Base-by-base conservation (phyloP, 129 eudicot genomes). In the Artemisia annua region DNA sequence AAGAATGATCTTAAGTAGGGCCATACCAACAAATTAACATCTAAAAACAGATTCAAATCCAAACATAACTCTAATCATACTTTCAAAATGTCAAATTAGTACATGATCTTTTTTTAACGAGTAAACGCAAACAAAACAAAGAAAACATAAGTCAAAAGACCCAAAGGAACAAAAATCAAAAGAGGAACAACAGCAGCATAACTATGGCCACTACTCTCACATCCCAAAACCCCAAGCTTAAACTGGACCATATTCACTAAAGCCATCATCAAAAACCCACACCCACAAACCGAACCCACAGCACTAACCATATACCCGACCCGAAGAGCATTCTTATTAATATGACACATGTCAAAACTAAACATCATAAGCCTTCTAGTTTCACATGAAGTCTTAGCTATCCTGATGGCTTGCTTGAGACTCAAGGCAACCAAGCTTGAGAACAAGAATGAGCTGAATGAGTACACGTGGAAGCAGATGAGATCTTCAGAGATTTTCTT, bases 391-490 rank as follows among this genome's bases (percentile, higher is more conserved):
- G 67, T 62, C 8, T 62, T 62, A 7, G 67, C 67, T 3, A 62
- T 62, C 67, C 98, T 76, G 53, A 86, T 78, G 54, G 92, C 97
- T 79, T 93, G 98, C 60, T 93, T 93, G 19, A 93, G 92, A 17
- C 92, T 85, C 53, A 90, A 46, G 3, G 98, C 98, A 2, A 94
- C 78, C 22, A 94, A 93, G 78, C 97, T 87, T 32, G 98, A 94
- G 83, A 90, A 94, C 19, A 94, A 84, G 53, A 94, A 94, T 66
- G 84, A 90, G 76, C 91, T 79, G 91, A 90, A 94, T 46, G 96
- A 90, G 96, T 87, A 94, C 17, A 93, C 98, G 63, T 93, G 98
- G 83, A 84, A 93, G 78, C 92, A 63, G 28, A 93, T 83, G 63
- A 93, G 82, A 86, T 83, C 80, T 18, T 19, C 67, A 12, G 82